Conservation (phyloP, 2,329 filamentous ascomycete genomes). For the Xylaria sp. region DNA sequence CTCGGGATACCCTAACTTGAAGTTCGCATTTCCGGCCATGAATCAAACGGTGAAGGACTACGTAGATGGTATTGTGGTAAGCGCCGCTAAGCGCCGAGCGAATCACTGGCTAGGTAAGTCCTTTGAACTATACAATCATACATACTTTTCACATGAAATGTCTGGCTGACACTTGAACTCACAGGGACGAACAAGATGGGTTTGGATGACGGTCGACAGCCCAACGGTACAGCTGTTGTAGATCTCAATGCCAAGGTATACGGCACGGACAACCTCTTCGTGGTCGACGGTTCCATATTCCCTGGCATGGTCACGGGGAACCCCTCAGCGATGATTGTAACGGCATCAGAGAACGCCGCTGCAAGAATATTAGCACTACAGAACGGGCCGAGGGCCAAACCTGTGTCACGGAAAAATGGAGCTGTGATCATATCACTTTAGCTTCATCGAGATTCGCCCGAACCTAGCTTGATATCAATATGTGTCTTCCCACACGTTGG, state of each 20-base stretch:
- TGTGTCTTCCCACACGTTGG: slow-evolving; percentile 38
- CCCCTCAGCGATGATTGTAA: slow-evolving; percentile 60
- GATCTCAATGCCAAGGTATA: slow-evolving; percentile 74
- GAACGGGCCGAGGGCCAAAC: slow-evolving; percentile 35
- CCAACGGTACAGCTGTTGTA: slow-evolving; percentile 68
- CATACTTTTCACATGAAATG: neutral
- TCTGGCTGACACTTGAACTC: slow-evolving; percentile 9
- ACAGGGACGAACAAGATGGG: slow-evolving; percentile 68
- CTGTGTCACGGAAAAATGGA: slow-evolving; percentile 38
- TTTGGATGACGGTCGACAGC: slow-evolving; percentile 62
- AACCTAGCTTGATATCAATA: neutral
- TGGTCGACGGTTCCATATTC: slow-evolving; percentile 76
- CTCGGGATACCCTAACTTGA: slow-evolving; percentile 65
- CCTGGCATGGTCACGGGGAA: slow-evolving; percentile 77
- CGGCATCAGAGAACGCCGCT: slow-evolving; percentile 54
- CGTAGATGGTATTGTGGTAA: slow-evolving; percentile 58
- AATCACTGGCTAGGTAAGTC: slow-evolving; percentile 64
- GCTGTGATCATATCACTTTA: slow-evolving; percentile 41
- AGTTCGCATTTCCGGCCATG: slow-evolving; percentile 64
- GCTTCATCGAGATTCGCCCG: neutral
- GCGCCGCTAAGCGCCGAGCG: slow-evolving; percentile 54
- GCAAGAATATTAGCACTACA: slow-evolving; percentile 49
- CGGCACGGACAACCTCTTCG: slow-evolving; percentile 74
- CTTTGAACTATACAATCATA: neutral
- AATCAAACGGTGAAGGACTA: slow-evolving; percentile 66